These are phyloP conservation scores for Hypholoma fasciculare DNA, from an alignment of 768 basidiomycete species.

Conservation along the genomic window DNA sequence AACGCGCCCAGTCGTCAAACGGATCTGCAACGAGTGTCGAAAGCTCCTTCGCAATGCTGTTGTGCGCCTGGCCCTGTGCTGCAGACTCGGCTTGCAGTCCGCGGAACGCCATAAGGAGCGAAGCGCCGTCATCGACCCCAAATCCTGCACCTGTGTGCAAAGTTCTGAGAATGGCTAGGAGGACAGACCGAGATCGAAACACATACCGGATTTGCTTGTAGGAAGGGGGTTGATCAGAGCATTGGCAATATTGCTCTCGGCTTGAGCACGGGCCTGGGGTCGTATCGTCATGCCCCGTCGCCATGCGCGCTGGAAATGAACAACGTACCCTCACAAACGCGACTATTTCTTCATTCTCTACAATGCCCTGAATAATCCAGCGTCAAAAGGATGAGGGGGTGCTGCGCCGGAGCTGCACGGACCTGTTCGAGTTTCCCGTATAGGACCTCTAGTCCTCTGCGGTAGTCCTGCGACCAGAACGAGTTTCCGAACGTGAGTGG, in stretches of 20 bases:
- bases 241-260: slow-evolving; percentile 66
- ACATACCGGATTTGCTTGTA: slow-evolving; percentile 50
- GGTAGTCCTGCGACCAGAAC: slow-evolving; percentile 94
- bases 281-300: slow-evolving; percentile 1
- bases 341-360: slow-evolving; percentile 82
- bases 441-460: slow-evolving; percentile 77
- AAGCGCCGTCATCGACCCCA: slow-evolving; percentile 80
- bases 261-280: slow-evolving; percentile 66
- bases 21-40: slow-evolving; percentile 75
- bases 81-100: slow-evolving; percentile 75
- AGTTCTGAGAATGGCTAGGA: slow-evolving; percentile 4
- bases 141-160: slow-evolving; percentile 59
- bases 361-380: slow-evolving; percentile 55
- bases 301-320: neutral
- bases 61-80: slow-evolving; percentile 75
- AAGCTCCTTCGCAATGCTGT: slow-evolving; percentile 71
- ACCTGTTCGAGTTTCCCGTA: slow-evolving; percentile 81
- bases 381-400: slow-evolving; percentile 12
- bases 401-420: slow-evolving; percentile 15
- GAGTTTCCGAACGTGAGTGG: slow-evolving; percentile 90
- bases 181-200: neutral
- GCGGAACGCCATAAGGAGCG: slow-evolving; percentile 75
- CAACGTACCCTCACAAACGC: slow-evolving; percentile 75
- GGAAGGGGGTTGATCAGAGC: slow-evolving; percentile 52
- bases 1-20: slow-evolving; percentile 77